Evolutionary conservation across 495 filamentous ascomycete species (phyloP), one percentile per base, ranked within the genome.

Genomic region (Penicillium turbatum): DNA sequence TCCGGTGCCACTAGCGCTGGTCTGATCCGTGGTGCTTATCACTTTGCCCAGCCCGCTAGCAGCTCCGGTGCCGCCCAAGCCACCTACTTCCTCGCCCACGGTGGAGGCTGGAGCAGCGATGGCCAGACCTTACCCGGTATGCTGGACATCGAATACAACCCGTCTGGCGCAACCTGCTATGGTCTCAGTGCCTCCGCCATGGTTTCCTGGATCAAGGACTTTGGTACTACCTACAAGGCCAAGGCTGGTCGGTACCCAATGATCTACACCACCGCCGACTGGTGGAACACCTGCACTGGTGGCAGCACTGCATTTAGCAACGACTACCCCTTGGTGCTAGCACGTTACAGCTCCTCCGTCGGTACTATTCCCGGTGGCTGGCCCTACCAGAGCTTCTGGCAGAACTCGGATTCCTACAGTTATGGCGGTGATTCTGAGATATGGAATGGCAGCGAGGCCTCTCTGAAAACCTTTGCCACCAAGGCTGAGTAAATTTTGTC

Each of bases 121-220:
- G 82, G 82, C 30, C 77, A 75, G 48, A 87, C 83, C 6, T 72
- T 87, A 0, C 84, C 84, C 0, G 84, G 84, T 2, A 86, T 86
- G 82, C 71, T 87, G 12, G 84, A 86, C 63, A 72, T 87, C 21
- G 84, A 87, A 66, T 76, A 74, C 57, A 70, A 71, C 39, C 64
- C 72, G 19, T 66, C 68, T 9, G 72, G 76, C 13, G 58, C 66
- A 9, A 68, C 65, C 8, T 85, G 82, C 64, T 82, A 75, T 55
- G 81, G 81, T 0, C 68, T 86, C 43, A 74, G 69, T 15, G 37
- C 65, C 0, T 68, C 72, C 11, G 68, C 61, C n/a, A 86, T 85
- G 76, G 78, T 84, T 0, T 60, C 69, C 17, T 87, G 83, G 83
- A 78, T 86, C 68, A 59, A 68, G 45, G 75, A 79, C 49, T 87